phyloP scores from a whole-genome alignment of 306 rosid genomes.

The Amphicarpaea edgeworthii region DNA sequence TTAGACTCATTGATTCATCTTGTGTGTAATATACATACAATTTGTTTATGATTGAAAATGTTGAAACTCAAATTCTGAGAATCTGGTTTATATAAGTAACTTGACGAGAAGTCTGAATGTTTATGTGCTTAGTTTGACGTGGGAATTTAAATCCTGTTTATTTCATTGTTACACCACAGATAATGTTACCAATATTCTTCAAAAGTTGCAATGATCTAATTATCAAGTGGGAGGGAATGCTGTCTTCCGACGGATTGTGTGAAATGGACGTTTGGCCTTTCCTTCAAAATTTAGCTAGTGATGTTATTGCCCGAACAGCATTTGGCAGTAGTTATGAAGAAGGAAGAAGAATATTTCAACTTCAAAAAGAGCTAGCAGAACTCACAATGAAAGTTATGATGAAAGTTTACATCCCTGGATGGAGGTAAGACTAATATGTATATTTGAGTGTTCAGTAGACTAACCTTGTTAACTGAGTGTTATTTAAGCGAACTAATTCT shows the following conservation, averaged over 20 bases:
- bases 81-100: neutral
- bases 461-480: neutral
- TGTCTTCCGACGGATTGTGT: neutral
- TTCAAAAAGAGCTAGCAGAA: neutral
- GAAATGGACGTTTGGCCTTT: constrained; percentile 12
- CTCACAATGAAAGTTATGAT: neutral
- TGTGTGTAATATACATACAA: too few relatives aligned
- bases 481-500: neutral
- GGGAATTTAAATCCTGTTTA: neutral
- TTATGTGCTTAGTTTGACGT: neutral
- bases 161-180: neutral
- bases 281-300: constrained; percentile 9
- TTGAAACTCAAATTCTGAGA: neutral
- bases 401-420: constrained; percentile 10
- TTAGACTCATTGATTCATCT: too few relatives aligned
- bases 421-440: neutral
- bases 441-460: neutral
- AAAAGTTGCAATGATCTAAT: constrained; percentile 5
- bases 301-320: neutral
- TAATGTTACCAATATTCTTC: neutral
- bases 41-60: too few relatives aligned
- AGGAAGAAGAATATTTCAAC: constrained; percentile 4
- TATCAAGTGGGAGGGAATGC: constrained; percentile 2
- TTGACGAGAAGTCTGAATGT: neutral
- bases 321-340: constrained; percentile 7